A percentile compares a stretch with the other conserved stretches of the same genome.
Conservation (phyloP, 176 grass and related monocot genomes). For the Rhipidocladum racemiflorum region DNA sequence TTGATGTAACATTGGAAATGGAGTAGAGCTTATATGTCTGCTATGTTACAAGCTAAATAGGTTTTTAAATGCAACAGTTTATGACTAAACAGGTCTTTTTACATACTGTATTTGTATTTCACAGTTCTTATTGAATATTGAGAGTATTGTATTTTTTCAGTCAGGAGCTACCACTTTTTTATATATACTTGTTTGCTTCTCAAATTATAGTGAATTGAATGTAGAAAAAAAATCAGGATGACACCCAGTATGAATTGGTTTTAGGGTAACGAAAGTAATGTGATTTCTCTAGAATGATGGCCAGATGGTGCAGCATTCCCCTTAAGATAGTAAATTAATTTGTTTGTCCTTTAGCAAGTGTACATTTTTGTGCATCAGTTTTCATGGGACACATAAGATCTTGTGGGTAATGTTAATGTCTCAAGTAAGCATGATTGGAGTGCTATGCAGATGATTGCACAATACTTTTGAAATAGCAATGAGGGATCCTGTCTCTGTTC, state of each 20-base stretch:
- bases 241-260: background rate
- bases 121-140: background rate
- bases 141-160: background rate
- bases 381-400: background rate
- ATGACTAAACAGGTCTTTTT: background rate
- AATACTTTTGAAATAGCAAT: background rate
- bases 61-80: background rate
- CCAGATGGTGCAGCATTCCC: background rate
- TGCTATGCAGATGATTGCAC: background rate
- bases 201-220: background rate
- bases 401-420: background rate
- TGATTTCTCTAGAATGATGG: background rate
- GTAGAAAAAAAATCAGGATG: background rate
- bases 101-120: background rate
- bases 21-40: background rate
- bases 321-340: background rate
- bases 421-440: background rate
- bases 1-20: background rate
- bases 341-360: background rate
- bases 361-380: background rate
- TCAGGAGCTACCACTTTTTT: background rate
- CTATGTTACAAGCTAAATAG: background rate
- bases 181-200: background rate
- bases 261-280: background rate
- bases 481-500: background rate